Base-by-base conservation (phyloP, 192 early-diverging fungal species). In the Chytriomyces hyalinus region DNA sequence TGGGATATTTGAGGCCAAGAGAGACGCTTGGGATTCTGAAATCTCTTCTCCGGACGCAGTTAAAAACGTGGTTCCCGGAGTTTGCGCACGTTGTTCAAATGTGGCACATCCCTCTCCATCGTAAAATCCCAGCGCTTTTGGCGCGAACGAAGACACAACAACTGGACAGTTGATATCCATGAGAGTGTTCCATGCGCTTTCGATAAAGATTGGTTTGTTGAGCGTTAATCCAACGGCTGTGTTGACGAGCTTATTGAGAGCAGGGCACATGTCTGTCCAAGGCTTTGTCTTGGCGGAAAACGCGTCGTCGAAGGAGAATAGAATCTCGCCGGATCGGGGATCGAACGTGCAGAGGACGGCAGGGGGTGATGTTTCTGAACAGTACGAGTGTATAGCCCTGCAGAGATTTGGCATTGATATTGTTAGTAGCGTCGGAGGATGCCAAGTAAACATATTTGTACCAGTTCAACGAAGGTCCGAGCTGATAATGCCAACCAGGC, bases 1-100 rank as follows among this genome's bases (percentile, higher is more conserved):
- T 22, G 80, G 76, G 22, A 78, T 73, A 5, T 24, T 64, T 17
- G 15, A 17, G 26, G 9, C 8, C 49, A 45, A 11, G 11, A 61
- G 4, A 5, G 28, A 10, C 47, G 72, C 13, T 13, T 13, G n/a
- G 49, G 47, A 22, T 72, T 72, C 53, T 1, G 13, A 57, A 20
- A n/a, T 13, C 15, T 13, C 15, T n/a, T n/a, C 53, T 57, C 53
- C 53, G 4, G 13, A n/a, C 13, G 53, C 15, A 13, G 53, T 57
- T 20, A 57, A 57, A 57, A 57, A 57, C 15, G 1, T 13, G 1
- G 53, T 57, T 4, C 53, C 53, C 13, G 53, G 53, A 13, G 13
- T 13, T 13, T 20, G 13, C 20, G 53, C 53, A 5, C 20, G 53
- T 57, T 57, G 13, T 13, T n/a, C 53, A 57, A 57, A 57, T 13